Evolutionary conservation across 139 green algal species (phyloP).

Genomic region (Microglena sp.): DNA sequence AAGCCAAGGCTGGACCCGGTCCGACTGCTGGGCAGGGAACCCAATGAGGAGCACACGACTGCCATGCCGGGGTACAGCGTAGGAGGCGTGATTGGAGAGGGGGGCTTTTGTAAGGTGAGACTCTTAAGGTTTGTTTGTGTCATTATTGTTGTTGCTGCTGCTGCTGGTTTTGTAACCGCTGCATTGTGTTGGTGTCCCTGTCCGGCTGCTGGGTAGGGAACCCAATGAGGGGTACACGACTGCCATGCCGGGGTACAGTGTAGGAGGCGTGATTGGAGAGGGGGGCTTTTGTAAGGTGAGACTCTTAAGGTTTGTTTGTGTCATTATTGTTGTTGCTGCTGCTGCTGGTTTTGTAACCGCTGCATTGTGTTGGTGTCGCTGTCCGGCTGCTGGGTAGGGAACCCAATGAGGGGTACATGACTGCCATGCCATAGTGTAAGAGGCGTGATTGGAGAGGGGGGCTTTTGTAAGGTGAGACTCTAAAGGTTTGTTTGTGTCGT

Average conservation of each 20-base stretch:
- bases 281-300: constrained; percentile 75
- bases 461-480: constrained; percentile 72
- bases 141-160: not conserved
- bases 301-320: no score
- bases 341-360: not conserved
- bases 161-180: not conserved
- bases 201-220: constrained; percentile 2
- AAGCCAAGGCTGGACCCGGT: no score
- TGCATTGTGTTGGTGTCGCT: no score
- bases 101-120: constrained; percentile 71
- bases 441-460: constrained; percentile 69
- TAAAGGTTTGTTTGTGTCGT: constrained; percentile 25
- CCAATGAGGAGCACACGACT: constrained; percentile 1
- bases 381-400: constrained; percentile 3
- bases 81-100: constrained; percentile 68
- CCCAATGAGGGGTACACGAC: not conserved
- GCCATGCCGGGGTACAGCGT: constrained; percentile 64
- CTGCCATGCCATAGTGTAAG: constrained; percentile 55
- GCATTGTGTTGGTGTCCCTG: no score
- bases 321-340: constrained; percentile 1
- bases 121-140: no score
- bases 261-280: constrained; percentile 71
- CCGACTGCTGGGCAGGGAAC: not conserved
- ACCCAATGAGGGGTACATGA: not conserved
- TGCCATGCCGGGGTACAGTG: constrained; percentile 56